A percentile compares a stretch with the other conserved stretches of the same genome.
These are phyloP conservation scores for Prunus armeniaca DNA, from an alignment of 306 rosid genomes.

Conservation along the genomic window DNA sequence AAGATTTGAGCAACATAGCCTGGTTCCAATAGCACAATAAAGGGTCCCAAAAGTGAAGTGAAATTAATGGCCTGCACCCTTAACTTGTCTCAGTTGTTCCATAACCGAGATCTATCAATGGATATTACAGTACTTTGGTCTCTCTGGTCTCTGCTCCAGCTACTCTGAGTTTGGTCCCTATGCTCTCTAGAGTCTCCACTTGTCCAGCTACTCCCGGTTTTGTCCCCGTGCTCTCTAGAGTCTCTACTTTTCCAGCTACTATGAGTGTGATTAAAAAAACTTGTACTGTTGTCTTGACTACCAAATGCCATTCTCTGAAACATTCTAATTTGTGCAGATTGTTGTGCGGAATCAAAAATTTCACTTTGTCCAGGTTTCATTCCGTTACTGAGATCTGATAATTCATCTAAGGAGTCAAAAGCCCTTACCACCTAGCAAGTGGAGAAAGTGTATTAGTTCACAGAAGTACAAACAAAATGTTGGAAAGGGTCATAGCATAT, in stretches of 20 bases:
- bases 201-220: conserved; percentile 55
- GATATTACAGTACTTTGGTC: conserved; percentile 31
- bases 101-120: conserved; percentile 49
- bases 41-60: neutral
- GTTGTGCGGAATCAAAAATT: conserved; percentile 56
- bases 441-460: neutral
- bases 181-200: conserved; percentile 35
- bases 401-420: conserved; percentile 69
- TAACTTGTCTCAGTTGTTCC: conserved; percentile 47
- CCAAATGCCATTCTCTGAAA: conserved; percentile 89
- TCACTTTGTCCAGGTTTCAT: conserved; percentile 92
- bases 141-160: conserved; percentile 48
- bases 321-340: conserved; percentile 81
- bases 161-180: conserved; percentile 54
- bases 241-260: conserved; percentile 69
- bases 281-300: conserved; percentile 63
- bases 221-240: conserved; percentile 24
- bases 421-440: conserved; percentile 81
- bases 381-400: conserved; percentile 75
- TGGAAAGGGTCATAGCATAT: neutral
- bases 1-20: conserved; percentile 24
- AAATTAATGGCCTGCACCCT: neutral
- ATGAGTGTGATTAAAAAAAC: conserved; percentile 50
- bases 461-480: neutral
- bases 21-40: neutral